Base-by-base conservation (phyloP, 371 early-diverging fungal genomes). In the Fennellomyces sp. region DNA sequence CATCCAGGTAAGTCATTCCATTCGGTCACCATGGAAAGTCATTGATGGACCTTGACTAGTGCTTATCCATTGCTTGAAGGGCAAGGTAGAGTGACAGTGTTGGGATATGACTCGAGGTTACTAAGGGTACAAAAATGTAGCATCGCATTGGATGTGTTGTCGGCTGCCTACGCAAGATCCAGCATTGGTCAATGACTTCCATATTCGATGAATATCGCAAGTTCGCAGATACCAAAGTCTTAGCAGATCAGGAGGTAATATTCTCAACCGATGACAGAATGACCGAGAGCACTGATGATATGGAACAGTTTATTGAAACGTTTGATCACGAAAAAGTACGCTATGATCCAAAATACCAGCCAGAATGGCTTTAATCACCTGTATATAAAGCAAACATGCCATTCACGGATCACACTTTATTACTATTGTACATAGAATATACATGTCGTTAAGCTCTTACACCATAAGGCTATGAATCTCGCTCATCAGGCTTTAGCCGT, bases 171-270 rank as follows among this genome's bases (percentile, higher is more conserved):
- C 80, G 98, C 15, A 95, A 94, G 74, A 84, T 95, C 49, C 96
- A 97, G 64, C 85, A 85, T 28, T 97, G 96, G 97, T 94, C 95
- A 7, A 84, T 95, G 88, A 94, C 97, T 0, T 89, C 94, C 8
- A 97, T 97, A 19, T 97, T 96, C 81, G 96, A 95, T 75, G 97
- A 96, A 75, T 97, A 95, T 69, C 80, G 93, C 45, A 76, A 95
- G 38, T 96, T 95, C 69, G 92, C 98, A 21, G 97, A 93, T 17
- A 87, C 89, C 31, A 96, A 94, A 72, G 87, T 94, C 13, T 82
- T 96, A 8, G 92, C 95, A 1, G 96, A 97, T 76, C 96, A 95
- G 71, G 97, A 97, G 87, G 91, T 93, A 80, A 50, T 52, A 48
- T 21, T 52, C 7, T 26, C 23, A 2, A 31, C 21, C 12, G 52